These are phyloP conservation scores for Pseudocercospora pini-densiflorae DNA, from an alignment of 2,329 filamentous ascomycete genomes.

Conservation along the genomic window DNA sequence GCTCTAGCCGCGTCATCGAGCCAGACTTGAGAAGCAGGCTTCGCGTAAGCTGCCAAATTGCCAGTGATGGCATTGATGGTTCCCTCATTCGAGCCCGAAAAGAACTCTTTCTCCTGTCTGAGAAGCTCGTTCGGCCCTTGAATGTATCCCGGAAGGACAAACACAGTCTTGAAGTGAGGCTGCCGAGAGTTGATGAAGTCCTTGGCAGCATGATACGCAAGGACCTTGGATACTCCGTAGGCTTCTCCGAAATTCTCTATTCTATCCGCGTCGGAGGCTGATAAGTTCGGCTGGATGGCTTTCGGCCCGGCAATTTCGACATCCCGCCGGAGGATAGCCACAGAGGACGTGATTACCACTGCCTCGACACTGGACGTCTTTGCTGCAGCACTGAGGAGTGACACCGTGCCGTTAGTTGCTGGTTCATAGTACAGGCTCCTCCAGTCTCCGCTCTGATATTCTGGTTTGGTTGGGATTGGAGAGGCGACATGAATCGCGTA, in stretches of 20 bases:
- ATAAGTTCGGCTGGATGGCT: neutral
- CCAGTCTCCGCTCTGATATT: conserved; percentile 15
- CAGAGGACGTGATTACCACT: conserved; percentile 36
- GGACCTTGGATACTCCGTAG: conserved; percentile 27
- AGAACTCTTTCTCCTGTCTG: neutral
- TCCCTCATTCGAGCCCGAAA: neutral
- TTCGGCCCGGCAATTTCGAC: neutral
- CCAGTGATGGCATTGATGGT: neutral
- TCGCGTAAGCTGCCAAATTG: neutral
- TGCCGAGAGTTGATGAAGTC: conserved; percentile 29
- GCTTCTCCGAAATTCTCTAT: neutral
- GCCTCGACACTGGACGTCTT: conserved; percentile 33
- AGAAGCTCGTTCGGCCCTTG: neutral
- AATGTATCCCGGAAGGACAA: conserved; percentile 33
- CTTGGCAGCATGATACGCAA: conserved; percentile 36
- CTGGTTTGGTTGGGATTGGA: conserved; percentile 28
- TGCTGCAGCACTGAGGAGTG: conserved; percentile 33
- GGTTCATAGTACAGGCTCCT: conserved; percentile 34
- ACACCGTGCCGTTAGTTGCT: conserved; percentile 34
- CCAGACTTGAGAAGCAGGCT: neutral
- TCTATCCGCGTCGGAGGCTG: neutral
- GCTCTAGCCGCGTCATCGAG: neutral
- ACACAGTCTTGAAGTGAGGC: conserved; percentile 32
- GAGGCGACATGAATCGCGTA: conserved; percentile 40
- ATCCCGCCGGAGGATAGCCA: conserved; percentile 27